These are phyloP conservation scores for Cladorrhinum sp. DNA, from an alignment of 2,329 filamentous ascomycete genomes.

Conservation along the genomic window DNA sequence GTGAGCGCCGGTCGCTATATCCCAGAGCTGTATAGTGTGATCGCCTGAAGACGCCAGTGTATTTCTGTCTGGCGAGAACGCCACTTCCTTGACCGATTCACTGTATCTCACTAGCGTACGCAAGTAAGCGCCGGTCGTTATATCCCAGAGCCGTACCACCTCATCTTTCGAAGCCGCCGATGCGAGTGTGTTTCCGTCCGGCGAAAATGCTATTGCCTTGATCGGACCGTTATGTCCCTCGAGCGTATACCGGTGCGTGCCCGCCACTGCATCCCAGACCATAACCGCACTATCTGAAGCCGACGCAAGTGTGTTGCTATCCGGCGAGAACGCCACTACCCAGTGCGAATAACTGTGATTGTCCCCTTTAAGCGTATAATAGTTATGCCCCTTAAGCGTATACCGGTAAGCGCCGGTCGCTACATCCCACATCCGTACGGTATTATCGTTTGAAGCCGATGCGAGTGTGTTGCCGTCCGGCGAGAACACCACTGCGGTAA, in stretches of 20 bases:
- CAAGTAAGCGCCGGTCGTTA: constrained; percentile 13
- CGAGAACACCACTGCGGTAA: constrained; percentile 18
- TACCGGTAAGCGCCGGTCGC: too few species aligned
- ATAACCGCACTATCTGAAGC: background rate
- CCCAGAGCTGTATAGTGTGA: constrained; percentile 8
- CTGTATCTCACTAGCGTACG: constrained; percentile 27
- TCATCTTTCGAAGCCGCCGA: background rate
- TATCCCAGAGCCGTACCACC: background rate
- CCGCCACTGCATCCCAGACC: constrained; percentile 9
- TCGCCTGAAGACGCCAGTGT: constrained; percentile 10
- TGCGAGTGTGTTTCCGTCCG: background rate
- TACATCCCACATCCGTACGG: too few species aligned
- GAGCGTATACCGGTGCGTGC: constrained; percentile 6
- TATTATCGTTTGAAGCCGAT: constrained; percentile 4
- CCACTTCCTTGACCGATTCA: constrained; percentile 13
- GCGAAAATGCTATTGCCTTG: background rate
- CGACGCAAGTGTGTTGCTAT: constrained; percentile 13
- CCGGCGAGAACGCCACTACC: constrained; percentile 19
- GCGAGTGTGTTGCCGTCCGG: constrained; percentile 11
- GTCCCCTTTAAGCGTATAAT: constrained; percentile 27
- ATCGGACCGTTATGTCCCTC: constrained; percentile 2
- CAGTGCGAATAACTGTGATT: constrained; percentile 8
- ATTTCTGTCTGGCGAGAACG: constrained; percentile 16
- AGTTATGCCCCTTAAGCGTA: too few species aligned
- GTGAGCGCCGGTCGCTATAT: constrained; percentile 12